A percentile compares a stretch with the other conserved stretches of the same genome.
These are phyloP conservation scores for Candida ipomoeae DNA, from an alignment of 805 yeast genomes.

Conservation along the genomic window DNA sequence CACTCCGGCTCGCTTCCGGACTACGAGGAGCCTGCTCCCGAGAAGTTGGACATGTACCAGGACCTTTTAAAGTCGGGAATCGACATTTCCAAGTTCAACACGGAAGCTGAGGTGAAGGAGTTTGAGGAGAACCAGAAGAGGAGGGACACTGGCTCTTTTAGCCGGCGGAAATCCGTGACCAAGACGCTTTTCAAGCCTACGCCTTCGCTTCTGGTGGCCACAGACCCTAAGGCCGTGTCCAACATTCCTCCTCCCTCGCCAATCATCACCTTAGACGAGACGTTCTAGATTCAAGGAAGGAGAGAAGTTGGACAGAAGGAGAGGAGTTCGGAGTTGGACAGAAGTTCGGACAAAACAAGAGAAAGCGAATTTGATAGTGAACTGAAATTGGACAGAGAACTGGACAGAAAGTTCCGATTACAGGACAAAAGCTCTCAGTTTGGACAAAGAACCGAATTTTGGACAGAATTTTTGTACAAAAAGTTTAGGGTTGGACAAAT, in stretches of 20 bases:
- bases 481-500: too few relatives aligned
- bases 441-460: too few relatives aligned
- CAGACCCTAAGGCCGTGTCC: conserved; percentile 8
- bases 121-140: conserved; percentile 8
- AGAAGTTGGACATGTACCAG: conserved; percentile 23
- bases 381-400: too few relatives aligned
- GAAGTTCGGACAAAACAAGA: too few relatives aligned
- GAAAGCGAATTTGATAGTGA: too few relatives aligned
- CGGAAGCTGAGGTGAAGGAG: conserved; percentile 22
- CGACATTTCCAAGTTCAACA: conserved; percentile 23
- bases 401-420: too few relatives aligned
- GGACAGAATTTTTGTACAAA: too few relatives aligned
- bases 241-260: conserved; percentile 24
- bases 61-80: conserved; percentile 32
- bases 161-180: conserved; percentile 28
- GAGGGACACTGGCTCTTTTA: conserved; percentile 1
- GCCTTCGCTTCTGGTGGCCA: conserved; percentile 24
- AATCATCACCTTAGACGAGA: conserved; percentile 38
- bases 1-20: conserved; percentile 10
- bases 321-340: too few relatives aligned
- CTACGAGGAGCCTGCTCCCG: conserved; percentile 36
- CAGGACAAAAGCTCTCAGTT: too few relatives aligned
- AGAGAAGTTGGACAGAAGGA: too few relatives aligned
- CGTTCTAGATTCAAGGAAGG: background rate
- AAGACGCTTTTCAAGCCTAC: conserved; percentile 36